These are phyloP conservation scores for Talaromyces sp. DNA, from an alignment of 2,329 filamentous ascomycete genomes.

Conservation along the genomic window DNA sequence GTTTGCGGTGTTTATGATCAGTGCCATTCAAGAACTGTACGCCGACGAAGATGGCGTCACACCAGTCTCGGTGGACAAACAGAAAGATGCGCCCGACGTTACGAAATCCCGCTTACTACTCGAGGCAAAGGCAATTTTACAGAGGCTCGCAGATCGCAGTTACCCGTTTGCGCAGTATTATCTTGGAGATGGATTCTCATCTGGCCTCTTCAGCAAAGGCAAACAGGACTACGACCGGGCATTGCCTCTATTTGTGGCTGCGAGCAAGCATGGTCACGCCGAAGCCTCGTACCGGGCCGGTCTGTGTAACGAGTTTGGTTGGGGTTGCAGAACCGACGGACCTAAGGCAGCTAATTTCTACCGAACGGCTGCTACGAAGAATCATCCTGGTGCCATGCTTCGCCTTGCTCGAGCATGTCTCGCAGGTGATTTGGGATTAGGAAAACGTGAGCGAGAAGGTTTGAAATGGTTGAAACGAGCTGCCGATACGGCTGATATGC, in stretches of 20 bases:
- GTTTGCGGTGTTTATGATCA: conserved; percentile 91
- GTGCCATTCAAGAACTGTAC: conserved; percentile 75
- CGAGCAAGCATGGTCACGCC: conserved; percentile 94
- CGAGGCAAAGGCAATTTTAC: conserved; percentile 86
- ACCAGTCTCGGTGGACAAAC: conserved; percentile 22
- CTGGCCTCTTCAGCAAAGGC: conserved; percentile 90
- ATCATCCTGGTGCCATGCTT: conserved; percentile 92
- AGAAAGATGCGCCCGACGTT: conserved; percentile 34
- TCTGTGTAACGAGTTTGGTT: conserved; percentile 96
- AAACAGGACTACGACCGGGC: conserved; percentile 88
- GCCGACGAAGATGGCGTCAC: conserved; percentile 37
- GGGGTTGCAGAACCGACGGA: conserved; percentile 87
- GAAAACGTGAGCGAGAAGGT: conserved; percentile 82
- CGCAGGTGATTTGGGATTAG: conserved; percentile 78
- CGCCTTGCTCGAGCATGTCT: conserved; percentile 88
- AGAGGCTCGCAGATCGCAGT: conserved; percentile 77
- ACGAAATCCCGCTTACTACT: conserved; percentile 67
- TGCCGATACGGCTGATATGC: conserved; percentile 79
- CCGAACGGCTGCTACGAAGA: conserved; percentile 83
- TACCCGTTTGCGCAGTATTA: conserved; percentile 99
- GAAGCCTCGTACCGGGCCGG: conserved; percentile 92
- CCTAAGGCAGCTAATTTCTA: conserved; percentile 93
- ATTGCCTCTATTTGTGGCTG: conserved; percentile 87
- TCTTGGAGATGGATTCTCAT: conserved; percentile 88
- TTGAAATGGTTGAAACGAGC: conserved; percentile 96